These are phyloP conservation scores for Deinandra increscens DNA, from an alignment of 129 eudicot genomes.

Conservation along the genomic window DNA sequence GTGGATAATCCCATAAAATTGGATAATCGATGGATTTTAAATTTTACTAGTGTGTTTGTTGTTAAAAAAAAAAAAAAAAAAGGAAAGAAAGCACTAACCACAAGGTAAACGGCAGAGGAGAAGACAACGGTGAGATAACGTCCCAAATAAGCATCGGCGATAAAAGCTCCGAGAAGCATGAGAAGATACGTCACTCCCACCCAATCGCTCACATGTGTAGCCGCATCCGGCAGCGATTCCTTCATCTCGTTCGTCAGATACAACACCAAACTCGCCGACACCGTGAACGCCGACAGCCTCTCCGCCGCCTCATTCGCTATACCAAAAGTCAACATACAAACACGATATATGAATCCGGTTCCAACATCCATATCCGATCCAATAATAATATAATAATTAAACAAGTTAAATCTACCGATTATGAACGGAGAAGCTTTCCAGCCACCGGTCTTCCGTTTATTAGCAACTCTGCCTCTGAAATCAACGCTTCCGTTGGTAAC, in stretches of 20 bases:
- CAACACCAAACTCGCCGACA: slow-evolving; percentile 72
- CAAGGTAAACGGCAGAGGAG: slow-evolving; percentile 66
- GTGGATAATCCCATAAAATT: too few species aligned
- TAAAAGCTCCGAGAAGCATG: slow-evolving; percentile 74
- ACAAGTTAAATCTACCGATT: slow-evolving; percentile 40
- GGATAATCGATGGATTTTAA: too few species aligned
- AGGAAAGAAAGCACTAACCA: slow-evolving; percentile 34
- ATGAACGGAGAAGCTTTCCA: slow-evolving; percentile 75
- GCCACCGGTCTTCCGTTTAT: slow-evolving; percentile 64
- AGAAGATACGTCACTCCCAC: slow-evolving; percentile 81
- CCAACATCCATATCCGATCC: too few species aligned
- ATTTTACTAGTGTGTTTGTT: too few species aligned
- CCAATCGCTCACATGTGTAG: slow-evolving; percentile 86
- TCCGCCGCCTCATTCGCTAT: slow-evolving; percentile 87
- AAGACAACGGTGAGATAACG: slow-evolving; percentile 70
- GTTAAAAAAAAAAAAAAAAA: too few species aligned
- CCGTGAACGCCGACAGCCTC: slow-evolving; percentile 75
- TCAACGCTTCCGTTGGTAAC: slow-evolving; percentile 57
- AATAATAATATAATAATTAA: too few species aligned
- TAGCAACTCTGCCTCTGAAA: slow-evolving; percentile 58
- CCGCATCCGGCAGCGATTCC: slow-evolving; percentile 72
- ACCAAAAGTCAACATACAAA: not conserved
- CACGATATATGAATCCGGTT: too few species aligned
- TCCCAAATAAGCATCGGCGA: slow-evolving; percentile 95
- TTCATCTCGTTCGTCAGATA: slow-evolving; percentile 68